A percentile compares a stretch with the other conserved stretches of the same genome.
Conservation (phyloP, 192 early-diverging fungal genomes). For the Coemansia brasiliensis region DNA sequence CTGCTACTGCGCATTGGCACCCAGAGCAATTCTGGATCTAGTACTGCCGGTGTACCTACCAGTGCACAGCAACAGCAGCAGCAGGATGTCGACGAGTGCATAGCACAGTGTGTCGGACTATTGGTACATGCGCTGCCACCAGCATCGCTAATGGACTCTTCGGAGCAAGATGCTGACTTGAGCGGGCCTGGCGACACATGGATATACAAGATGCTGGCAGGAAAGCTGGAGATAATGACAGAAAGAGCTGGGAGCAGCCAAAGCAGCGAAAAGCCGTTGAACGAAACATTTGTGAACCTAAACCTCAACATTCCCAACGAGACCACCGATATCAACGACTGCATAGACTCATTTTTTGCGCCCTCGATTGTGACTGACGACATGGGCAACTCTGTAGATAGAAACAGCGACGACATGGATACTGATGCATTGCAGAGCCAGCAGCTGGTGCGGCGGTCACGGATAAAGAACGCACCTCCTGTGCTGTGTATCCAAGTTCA, state of each 20-base stretch:
- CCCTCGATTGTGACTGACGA: conserved; percentile 15
- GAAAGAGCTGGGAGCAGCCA: background rate
- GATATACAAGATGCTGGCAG: conserved; percentile 39
- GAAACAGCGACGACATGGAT: conserved; percentile 12
- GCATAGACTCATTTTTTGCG: conserved; percentile 39
- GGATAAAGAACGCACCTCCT: conserved; percentile 57
- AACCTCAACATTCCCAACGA: conserved; percentile 31
- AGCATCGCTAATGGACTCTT: conserved; percentile 7
- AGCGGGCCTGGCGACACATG: conserved; percentile 25
- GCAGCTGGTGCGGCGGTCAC: conserved; percentile 15
- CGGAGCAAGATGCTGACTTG: conserved; percentile 6
- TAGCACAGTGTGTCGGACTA: conserved; percentile 65
- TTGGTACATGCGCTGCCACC: conserved; percentile 63
- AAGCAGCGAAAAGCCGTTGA: background rate
- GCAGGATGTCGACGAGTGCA: conserved; percentile 79
- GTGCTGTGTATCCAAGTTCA: conserved; percentile 71
- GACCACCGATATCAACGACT: conserved; percentile 48
- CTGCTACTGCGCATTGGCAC: conserved; percentile 53
- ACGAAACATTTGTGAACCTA: conserved; percentile 39
- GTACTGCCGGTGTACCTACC: background rate
- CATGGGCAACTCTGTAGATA: background rate
- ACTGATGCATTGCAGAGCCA: background rate
- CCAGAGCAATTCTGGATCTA: background rate
- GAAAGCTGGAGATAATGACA: conserved; percentile 24
- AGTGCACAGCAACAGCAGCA: conserved; percentile 34